These are phyloP conservation scores for Chrysanthemum seticuspe DNA, from an alignment of 129 eudicot species.

Conservation along the genomic window DNA sequence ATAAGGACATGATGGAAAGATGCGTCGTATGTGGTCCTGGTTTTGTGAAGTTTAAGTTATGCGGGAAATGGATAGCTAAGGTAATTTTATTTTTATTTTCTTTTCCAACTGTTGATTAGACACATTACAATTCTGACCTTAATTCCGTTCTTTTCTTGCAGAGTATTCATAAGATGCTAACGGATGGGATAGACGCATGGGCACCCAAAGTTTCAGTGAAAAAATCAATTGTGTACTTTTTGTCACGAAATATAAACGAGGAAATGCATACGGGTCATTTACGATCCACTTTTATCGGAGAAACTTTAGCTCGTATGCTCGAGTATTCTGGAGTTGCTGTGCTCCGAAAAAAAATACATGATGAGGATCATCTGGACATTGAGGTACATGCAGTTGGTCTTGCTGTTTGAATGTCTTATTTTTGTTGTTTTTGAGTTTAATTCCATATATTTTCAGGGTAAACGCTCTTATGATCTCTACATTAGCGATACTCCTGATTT, in stretches of 20 bases:
- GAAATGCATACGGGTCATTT: background rate
- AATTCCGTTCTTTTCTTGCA: background rate
- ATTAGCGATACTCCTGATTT: too few relatives aligned
- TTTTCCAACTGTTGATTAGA: background rate
- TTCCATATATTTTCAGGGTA: too few relatives aligned
- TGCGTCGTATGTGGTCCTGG: background rate
- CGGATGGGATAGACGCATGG: too few relatives aligned
- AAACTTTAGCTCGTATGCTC: background rate
- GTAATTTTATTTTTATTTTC: background rate
- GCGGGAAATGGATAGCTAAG: background rate
- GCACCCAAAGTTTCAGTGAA: too few relatives aligned
- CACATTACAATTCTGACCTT: background rate
- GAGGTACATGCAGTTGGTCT: background rate
- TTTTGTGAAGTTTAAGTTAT: background rate
- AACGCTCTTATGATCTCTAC: too few relatives aligned
- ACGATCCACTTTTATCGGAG: background rate
- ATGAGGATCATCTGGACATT: background rate
- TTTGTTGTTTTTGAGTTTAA: too few relatives aligned
- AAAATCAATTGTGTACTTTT: background rate
- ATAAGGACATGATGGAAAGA: background rate
- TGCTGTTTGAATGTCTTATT: background rate
- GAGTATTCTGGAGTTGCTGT: background rate
- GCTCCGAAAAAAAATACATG: background rate
- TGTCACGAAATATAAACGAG: background rate
- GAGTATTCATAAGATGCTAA: background rate